Evolutionary conservation across 768 basidiomycete genomes (phyloP), one percentile per base, ranked within the genome.

Genomic region (Goffeauzyma gilvescens): DNA sequence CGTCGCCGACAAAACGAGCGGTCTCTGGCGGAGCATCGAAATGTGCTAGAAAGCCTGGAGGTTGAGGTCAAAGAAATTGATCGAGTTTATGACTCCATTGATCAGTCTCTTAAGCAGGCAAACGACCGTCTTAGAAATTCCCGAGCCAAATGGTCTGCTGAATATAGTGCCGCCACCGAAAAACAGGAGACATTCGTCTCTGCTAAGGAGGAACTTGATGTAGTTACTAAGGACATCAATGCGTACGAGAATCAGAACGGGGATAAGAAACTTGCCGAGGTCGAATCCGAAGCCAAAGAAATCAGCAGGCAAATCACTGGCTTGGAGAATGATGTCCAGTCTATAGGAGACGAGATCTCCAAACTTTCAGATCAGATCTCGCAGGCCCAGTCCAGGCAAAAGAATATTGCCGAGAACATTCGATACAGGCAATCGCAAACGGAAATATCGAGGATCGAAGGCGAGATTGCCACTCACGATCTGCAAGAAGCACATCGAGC

Each of bases 401-500:
- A 49, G 18, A 63, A 62, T 32, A 58, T 65, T 41, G 53, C 79
- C 48, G 81, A 86, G 59, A 98, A 95, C 60, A 66, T 85, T 33
- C 75, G 81, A 4, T 74, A 83, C 41, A 70, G 84, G 44, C 72
- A 73, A 54, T 68, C 84, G 18, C 68, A 70, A 42, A 67, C 69
- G 34, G 75, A 83, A 41, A 79, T 93, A 22, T 67, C 66, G 22
- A 67, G 68, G 1, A 75, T 77, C 6, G 74, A 82, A 55, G 68
- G 66, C 9, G 71, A 86, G 61, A 79, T 93, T 42, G 76, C 77
- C 34, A 65, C 68, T 5, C 71, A 74, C 45, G 82, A 95, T 62
- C 72, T 95, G 66, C 85, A 89, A 51, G 76, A 75, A 48, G 83
- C 85, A 15, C 79, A 78, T 15, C 81, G 75, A 58, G 81, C 84